Evolutionary conservation across 2,329 filamentous ascomycete species (phyloP).

Genomic region (Ophiocordyceps polyrhachis-furcata): DNA sequence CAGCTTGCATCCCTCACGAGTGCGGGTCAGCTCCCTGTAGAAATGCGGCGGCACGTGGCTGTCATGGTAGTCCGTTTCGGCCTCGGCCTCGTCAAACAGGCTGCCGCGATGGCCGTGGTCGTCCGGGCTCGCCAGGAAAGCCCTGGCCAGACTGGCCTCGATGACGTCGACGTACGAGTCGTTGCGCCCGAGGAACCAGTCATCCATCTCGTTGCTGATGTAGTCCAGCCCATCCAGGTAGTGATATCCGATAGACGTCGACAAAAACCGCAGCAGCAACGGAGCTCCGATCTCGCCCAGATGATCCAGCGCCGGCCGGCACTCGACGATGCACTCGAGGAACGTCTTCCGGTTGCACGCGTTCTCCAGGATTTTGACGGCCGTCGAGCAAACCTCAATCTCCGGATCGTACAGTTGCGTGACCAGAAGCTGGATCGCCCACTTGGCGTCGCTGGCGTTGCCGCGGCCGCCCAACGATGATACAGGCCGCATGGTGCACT

Average conservation of each 20-base stretch:
- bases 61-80: slow-evolving; percentile 39
- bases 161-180: slow-evolving; percentile 90
- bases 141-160: slow-evolving; percentile 81
- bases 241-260: slow-evolving; percentile 91
- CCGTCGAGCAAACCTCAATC: slow-evolving; percentile 87
- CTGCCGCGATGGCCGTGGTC: slow-evolving; percentile 37
- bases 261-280: slow-evolving; percentile 76
- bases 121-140: slow-evolving; percentile 51
- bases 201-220: slow-evolving; percentile 98
- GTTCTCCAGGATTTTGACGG: slow-evolving; percentile 93
- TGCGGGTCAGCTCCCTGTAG: slow-evolving; percentile 85
- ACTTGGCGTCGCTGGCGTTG: slow-evolving; percentile 54
- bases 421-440: slow-evolving; percentile 94
- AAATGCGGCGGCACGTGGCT: slow-evolving; percentile 84
- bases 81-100: slow-evolving; percentile 38
- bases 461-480: slow-evolving; percentile 18
- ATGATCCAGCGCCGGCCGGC: slow-evolving; percentile 83
- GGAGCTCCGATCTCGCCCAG: slow-evolving; percentile 93
- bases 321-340: slow-evolving; percentile 92
- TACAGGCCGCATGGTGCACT: slow-evolving; percentile 48
- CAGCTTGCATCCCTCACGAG: slow-evolving; percentile 76
- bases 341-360: slow-evolving; percentile 85
- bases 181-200: slow-evolving; percentile 95
- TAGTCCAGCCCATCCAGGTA: slow-evolving; percentile 95
- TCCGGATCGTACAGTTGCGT: slow-evolving; percentile 96